A percentile compares a stretch with the other conserved stretches of the same genome.
These are phyloP conservation scores for Eragrostis nindensis DNA, from an alignment of 176 grass and related monocot species.

Conservation along the genomic window DNA sequence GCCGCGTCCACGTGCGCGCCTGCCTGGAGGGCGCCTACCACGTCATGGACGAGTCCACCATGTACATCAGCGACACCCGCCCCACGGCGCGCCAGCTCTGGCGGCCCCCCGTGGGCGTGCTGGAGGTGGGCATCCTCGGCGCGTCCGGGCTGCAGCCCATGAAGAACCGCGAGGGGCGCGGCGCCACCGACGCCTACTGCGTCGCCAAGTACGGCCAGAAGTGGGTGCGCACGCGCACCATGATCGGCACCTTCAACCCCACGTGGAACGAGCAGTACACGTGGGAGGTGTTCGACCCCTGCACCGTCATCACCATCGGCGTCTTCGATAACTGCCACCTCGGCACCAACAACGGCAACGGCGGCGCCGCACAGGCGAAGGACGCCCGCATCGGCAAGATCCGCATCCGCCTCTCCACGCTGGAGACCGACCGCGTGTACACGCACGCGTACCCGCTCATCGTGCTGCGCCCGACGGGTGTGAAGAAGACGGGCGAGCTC, in stretches of 20 bases:
- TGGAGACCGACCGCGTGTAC: slow-evolving; percentile 86
- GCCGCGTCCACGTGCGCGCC: slow-evolving; percentile 71
- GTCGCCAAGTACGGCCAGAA: slow-evolving; percentile 95
- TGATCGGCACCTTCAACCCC: slow-evolving; percentile 61
- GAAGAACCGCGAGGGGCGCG: slow-evolving; percentile 71
- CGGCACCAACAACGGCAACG: slow-evolving; percentile 9
- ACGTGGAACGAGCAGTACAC: slow-evolving; percentile 93
- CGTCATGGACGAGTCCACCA: slow-evolving; percentile 94
- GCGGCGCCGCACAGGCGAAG: background rate
- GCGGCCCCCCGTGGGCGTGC: slow-evolving; percentile 69
- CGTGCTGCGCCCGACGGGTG: slow-evolving; percentile 60
- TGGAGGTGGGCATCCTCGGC: slow-evolving; percentile 85
- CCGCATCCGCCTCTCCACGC: slow-evolving; percentile 80
- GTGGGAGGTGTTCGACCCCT: slow-evolving; percentile 91
- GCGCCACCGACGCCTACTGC: slow-evolving; percentile 83
- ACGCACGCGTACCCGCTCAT: slow-evolving; percentile 86
- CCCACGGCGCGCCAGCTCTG: slow-evolving; percentile 85
- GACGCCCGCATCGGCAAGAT: slow-evolving; percentile 85
- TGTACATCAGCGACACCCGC: slow-evolving; percentile 88
- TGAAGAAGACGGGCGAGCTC: slow-evolving; percentile 99
- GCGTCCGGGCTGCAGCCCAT: slow-evolving; percentile 67
- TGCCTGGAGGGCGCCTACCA: slow-evolving; percentile 93
- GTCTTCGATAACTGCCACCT: slow-evolving; percentile 97
- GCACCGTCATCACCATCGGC: slow-evolving; percentile 87
- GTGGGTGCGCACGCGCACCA: slow-evolving; percentile 92